phyloP scores from a whole-genome alignment of 306 rosid species.

The Corylus heterophylla region DNA sequence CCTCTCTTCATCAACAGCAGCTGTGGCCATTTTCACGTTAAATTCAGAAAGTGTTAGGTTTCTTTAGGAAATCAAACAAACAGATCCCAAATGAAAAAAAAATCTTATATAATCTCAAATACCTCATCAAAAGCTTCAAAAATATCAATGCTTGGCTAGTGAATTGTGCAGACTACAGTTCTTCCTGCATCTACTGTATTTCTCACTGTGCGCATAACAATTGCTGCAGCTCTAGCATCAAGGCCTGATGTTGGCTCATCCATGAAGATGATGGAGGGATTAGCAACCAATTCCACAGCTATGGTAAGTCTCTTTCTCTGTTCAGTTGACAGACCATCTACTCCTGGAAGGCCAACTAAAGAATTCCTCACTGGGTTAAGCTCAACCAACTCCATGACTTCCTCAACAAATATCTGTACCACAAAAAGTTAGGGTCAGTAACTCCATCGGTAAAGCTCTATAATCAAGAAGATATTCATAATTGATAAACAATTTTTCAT shows the following conservation, averaged over 20 bases:
- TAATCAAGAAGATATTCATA: not conserved
- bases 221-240: conserved; percentile 60
- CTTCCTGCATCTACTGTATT: conserved; percentile 54
- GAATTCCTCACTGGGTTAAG: conserved; percentile 42
- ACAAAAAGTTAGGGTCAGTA: conserved; percentile 3
- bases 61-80: conserved; percentile 5
- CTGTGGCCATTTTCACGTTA: conserved; percentile 28
- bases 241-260: conserved; percentile 67
- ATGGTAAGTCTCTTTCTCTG: conserved; percentile 61
- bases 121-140: conserved; percentile 64
- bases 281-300: conserved; percentile 57
- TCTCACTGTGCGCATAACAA: conserved; percentile 58
- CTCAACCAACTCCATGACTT: conserved; percentile 56
- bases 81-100: conserved; percentile 1
- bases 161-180: conserved; percentile 64
- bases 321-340: conserved; percentile 50
- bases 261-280: conserved; percentile 62
- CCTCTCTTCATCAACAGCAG: conserved; percentile 58
- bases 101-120: conserved; percentile 5
- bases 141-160: conserved; percentile 64
- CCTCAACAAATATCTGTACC: conserved; percentile 50
- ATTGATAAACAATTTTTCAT: not conserved
- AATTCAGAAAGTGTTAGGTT: not conserved
- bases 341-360: conserved; percentile 58
- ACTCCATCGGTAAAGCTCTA: not conserved